Evolutionary conservation across 1,139 yeast species (phyloP).

Genomic region (Zygosaccharomyces sapae): DNA sequence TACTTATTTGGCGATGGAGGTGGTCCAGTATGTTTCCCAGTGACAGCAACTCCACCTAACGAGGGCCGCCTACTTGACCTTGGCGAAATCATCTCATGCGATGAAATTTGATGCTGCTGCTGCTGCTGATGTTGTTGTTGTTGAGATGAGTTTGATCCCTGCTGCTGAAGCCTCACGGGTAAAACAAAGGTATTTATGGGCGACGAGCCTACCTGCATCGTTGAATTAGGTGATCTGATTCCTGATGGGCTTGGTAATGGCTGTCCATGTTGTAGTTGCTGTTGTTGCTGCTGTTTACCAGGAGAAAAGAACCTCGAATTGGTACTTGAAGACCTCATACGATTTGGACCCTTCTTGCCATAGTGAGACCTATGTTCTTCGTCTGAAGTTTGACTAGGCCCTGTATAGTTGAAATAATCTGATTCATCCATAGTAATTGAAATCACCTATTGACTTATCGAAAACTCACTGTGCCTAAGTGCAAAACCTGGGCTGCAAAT

Average conservation of each 20-base stretch:
- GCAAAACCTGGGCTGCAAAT: neutral
- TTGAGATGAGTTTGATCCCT: conserved; percentile 4
- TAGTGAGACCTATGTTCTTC: conserved; percentile 10
- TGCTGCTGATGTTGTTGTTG: conserved; percentile 9
- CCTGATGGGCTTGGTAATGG: conserved; percentile 1
- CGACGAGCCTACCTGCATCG: conserved; percentile 13
- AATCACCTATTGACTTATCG: neutral
- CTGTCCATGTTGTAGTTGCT: neutral
- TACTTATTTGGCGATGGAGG: conserved; percentile 17
- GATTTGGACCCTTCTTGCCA: conserved; percentile 10
- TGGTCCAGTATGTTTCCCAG: conserved; percentile 7
- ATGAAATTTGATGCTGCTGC: neutral
- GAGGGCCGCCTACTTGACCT: conserved; percentile 19
- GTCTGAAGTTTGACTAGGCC: conserved; percentile 6
- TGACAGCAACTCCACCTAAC: conserved; percentile 8
- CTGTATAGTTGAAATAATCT: conserved; percentile 14
- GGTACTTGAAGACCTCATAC: conserved; percentile 14
- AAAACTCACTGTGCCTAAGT: neutral
- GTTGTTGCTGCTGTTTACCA: conserved; percentile 8
- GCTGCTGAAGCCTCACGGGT: conserved; percentile 12
- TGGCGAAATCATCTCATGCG: conserved; percentile 16
- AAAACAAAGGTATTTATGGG: conserved; percentile 16
- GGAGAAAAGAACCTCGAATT: conserved; percentile 12
- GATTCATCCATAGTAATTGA: conserved; percentile 12
- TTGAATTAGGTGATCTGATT: conserved; percentile 15